Percentiles rank a stretch among this genome's conserved stretches.
Conservation (phyloP, 257 asterid genomes). For the Przewalskia tangutica region DNA sequence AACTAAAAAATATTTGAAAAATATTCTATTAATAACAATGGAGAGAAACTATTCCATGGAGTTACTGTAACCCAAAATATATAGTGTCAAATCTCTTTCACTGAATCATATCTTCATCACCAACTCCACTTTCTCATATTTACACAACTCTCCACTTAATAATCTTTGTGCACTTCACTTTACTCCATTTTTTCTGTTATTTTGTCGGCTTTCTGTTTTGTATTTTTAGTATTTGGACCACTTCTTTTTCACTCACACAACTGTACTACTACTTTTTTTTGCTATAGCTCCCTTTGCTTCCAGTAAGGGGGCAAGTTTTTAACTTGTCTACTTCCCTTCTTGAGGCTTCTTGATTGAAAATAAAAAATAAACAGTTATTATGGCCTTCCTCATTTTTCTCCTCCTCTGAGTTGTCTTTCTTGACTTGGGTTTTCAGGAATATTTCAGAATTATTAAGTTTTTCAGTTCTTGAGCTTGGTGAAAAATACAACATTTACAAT, state of each 20-base stretch:
- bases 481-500: background rate
- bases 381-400: background rate
- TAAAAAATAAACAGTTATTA: background rate
- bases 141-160: background rate
- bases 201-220: constrained; percentile 29
- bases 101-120: constrained; percentile 2
- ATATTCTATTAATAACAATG: too few species aligned
- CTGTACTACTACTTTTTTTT: constrained; percentile 4
- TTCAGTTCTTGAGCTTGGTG: background rate
- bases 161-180: background rate
- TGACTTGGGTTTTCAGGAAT: background rate
- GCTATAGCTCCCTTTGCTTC: constrained; percentile 20
- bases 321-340: constrained; percentile 10
- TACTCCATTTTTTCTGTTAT: constrained; percentile 8
- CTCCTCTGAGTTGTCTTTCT: too few species aligned
- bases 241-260: constrained; percentile 16
- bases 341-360: background rate
- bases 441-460: background rate
- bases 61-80: background rate
- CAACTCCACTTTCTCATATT: background rate
- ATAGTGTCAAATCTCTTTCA: constrained; percentile 17
- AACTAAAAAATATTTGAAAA: too few species aligned
- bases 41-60: too few species aligned
- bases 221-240: constrained; percentile 21
- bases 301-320: constrained; percentile 28